These are phyloP conservation scores for Xylaria sp. DNA, from an alignment of 2,329 filamentous ascomycete species.

Conservation along the genomic window DNA sequence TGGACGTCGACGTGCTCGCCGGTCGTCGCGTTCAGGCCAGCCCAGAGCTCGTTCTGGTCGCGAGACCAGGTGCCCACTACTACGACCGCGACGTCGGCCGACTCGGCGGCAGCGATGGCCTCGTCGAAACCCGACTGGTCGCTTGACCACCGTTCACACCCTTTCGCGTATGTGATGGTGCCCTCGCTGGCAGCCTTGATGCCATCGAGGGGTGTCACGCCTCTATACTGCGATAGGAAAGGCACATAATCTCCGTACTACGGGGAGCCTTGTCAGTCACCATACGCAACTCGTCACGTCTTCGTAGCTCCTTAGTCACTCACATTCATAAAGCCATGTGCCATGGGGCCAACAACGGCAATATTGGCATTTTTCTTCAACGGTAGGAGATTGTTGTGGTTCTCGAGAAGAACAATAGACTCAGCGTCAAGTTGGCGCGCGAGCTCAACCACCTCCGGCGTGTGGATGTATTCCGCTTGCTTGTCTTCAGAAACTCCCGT, in stretches of 20 bases:
- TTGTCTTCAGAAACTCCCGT: conserved; percentile 65
- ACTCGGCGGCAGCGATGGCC: conserved; percentile 71
- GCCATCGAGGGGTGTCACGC: conserved; percentile 76
- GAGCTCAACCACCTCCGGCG: conserved; percentile 64
- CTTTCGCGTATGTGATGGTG: conserved; percentile 72
- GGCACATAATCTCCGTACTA: conserved; percentile 80
- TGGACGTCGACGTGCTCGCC: conserved; percentile 77
- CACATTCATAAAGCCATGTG: conserved; percentile 75
- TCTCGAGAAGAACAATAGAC: conserved; percentile 69
- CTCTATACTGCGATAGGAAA: conserved; percentile 69
- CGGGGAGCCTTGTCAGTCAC: conserved; percentile 18
- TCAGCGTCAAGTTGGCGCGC: conserved; percentile 72
- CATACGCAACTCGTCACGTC: not conserved
- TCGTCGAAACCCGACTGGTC: conserved; percentile 74
- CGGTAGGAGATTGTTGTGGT: conserved; percentile 63
- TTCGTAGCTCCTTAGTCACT: conserved; percentile 43
- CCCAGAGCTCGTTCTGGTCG: conserved; percentile 77
- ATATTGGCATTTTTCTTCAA: conserved; percentile 72
- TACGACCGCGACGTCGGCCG: conserved; percentile 76
- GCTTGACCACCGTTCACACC: conserved; percentile 77
- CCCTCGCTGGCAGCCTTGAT: conserved; percentile 70
- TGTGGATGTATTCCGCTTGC: conserved; percentile 70
- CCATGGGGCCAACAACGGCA: conserved; percentile 81
- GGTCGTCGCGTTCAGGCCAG: conserved; percentile 76
- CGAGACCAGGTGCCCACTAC: conserved; percentile 80